Percentiles rank a stretch among this genome's conserved stretches.
phyloP scores from a whole-genome alignment of 2,329 filamentous ascomycete species.

The Trichoderma harzianum region DNA sequence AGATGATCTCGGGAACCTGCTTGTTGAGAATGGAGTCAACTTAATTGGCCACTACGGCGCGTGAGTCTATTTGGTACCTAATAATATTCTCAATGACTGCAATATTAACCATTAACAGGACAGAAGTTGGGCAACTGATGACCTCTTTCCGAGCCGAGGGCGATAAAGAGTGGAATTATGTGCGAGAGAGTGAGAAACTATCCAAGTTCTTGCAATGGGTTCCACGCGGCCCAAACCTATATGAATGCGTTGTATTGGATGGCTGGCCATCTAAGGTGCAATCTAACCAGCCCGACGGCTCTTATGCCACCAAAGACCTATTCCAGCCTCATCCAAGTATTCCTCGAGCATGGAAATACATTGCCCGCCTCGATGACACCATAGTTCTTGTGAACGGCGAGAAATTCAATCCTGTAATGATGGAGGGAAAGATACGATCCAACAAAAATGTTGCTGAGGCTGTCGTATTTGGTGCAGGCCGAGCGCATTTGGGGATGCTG shows the following conservation, averaged over 20 bases:
- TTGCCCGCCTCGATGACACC: slow-evolving; percentile 59
- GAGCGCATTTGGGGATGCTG: slow-evolving; percentile 53
- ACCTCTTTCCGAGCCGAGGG: not conserved
- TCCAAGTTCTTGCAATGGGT: not conserved
- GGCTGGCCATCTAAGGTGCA: slow-evolving; percentile 7
- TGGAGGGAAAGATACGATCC: slow-evolving; percentile 54
- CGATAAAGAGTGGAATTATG: slow-evolving; percentile 7
- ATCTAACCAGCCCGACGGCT: slow-evolving; percentile 56
- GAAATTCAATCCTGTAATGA: slow-evolving; percentile 62
- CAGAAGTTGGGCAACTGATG: slow-evolving; percentile 5
- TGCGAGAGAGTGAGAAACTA: not conserved
- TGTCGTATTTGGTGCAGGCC: slow-evolving; percentile 59
- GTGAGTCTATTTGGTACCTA: not conserved
- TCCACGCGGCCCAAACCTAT: not conserved
- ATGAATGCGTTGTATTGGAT: not conserved
- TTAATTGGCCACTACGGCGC: not conserved
- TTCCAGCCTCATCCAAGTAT: slow-evolving; percentile 54
- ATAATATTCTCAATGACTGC: not conserved
- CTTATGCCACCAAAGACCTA: slow-evolving; percentile 61
- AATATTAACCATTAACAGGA: not conserved
- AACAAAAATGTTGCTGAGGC: slow-evolving; percentile 47
- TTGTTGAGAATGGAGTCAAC: slow-evolving; percentile 2
- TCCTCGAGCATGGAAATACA: slow-evolving; percentile 57
- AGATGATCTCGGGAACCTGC: not conserved
- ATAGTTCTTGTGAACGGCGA: slow-evolving; percentile 63